Conservation (phyloP, 768 basidiomycete genomes). For the Fistulinella prunicolor region DNA sequence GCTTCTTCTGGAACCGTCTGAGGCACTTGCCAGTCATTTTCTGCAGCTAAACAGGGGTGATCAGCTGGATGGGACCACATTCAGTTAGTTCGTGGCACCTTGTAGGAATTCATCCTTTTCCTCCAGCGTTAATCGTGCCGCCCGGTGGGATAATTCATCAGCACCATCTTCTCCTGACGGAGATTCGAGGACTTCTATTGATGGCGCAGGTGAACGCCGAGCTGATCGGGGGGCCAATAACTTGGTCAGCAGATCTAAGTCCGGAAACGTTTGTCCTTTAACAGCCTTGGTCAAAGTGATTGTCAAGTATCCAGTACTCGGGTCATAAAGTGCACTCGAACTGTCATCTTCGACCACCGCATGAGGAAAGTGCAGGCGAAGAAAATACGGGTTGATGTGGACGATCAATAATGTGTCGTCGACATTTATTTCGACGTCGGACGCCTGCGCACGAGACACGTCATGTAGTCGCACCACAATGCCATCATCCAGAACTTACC, state of each 20-base stretch:
- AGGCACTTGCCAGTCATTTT: constrained; percentile 77
- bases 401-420: constrained; percentile 67
- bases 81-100: constrained; percentile 38
- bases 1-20: constrained; percentile 52
- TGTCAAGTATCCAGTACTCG: constrained; percentile 72
- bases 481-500: constrained; percentile 37
- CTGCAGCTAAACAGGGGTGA: constrained; percentile 49
- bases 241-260: constrained; percentile 76
- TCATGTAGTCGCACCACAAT: constrained; percentile 14
- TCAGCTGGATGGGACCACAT: constrained; percentile 9
- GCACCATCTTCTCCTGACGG: constrained; percentile 25
- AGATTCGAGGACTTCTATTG: constrained; percentile 59
- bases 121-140: constrained; percentile 48
- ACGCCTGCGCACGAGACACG: constrained; percentile 49
- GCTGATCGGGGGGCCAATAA: constrained; percentile 65
- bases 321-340: constrained; percentile 73
- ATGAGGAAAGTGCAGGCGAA: constrained; percentile 75
- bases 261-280: constrained; percentile 65
- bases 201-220: constrained; percentile 30
- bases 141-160: constrained; percentile 42
- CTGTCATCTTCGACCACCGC: constrained; percentile 59
- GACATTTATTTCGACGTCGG: constrained; percentile 76
- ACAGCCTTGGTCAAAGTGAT: constrained; percentile 69
- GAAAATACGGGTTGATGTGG: constrained; percentile 82
- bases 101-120: constrained; percentile 51